phyloP scores from a whole-genome alignment of 345 rosid genomes.

The Ceriops zippeliana region DNA sequence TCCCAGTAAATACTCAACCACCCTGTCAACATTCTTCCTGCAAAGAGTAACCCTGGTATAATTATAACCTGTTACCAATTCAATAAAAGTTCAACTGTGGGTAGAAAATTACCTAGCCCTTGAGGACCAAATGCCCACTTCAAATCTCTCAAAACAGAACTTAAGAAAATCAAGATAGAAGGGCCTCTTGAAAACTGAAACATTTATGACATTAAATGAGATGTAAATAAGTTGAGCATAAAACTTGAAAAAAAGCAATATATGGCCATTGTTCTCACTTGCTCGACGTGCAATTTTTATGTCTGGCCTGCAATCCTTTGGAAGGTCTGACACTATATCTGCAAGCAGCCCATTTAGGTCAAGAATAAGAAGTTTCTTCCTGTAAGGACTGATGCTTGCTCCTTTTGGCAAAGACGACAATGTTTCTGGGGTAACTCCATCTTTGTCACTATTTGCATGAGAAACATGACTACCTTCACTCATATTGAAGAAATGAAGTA shows the following conservation, averaged over 20 bases:
- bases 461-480: slow-evolving; percentile 9
- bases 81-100: not conserved
- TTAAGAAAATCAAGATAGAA: slow-evolving; percentile 54
- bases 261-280: slow-evolving; percentile 37
- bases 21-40: slow-evolving; percentile 57
- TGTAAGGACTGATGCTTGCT: slow-evolving; percentile 8
- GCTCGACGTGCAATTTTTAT: slow-evolving; percentile 45
- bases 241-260: not conserved
- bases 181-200: slow-evolving; percentile 75
- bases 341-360: slow-evolving; percentile 89
- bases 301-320: slow-evolving; percentile 44
- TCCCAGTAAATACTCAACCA: slow-evolving; percentile 62
- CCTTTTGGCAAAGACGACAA: not conserved
- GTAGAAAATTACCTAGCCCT: slow-evolving; percentile 48
- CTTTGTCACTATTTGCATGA: slow-evolving; percentile 9
- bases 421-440: slow-evolving; percentile 3
- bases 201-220: slow-evolving; percentile 11
- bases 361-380: slow-evolving; percentile 68
- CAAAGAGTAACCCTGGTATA: slow-evolving; percentile 6
- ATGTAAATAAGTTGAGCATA: slow-evolving; percentile 1
- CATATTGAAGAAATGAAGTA: not conserved
- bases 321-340: slow-evolving; percentile 48
- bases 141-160: slow-evolving; percentile 78
- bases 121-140: slow-evolving; percentile 89
- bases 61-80: not conserved